phyloP scores from a whole-genome alignment of 495 filamentous ascomycete species.

The Xylaria scruposa region DNA sequence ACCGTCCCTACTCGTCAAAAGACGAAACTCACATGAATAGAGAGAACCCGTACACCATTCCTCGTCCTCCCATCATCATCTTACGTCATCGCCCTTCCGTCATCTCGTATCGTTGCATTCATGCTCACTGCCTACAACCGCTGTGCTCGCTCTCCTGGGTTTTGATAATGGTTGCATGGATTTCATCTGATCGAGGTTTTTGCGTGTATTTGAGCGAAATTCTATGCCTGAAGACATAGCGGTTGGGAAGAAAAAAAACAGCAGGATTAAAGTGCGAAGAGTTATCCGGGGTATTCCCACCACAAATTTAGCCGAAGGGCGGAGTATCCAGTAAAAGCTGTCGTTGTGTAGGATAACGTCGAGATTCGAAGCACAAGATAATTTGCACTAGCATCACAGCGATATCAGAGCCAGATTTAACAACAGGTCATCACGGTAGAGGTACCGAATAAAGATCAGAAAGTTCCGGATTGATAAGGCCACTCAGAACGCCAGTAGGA shows the following conservation, averaged over 20 bases:
- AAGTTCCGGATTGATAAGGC: constrained; percentile 9
- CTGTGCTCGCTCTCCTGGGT: background rate
- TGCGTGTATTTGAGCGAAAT: constrained; percentile 23
- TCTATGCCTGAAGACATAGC: constrained; percentile 20
- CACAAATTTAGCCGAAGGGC: constrained; percentile 24
- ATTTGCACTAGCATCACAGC: constrained; percentile 6
- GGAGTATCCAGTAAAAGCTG: constrained; percentile 32
- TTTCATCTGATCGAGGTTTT: constrained; percentile 11
- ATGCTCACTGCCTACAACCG: constrained; percentile 9
- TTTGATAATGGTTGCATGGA: constrained; percentile 3
- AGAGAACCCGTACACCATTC: constrained; percentile 15
- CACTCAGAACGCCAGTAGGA: constrained; percentile 23
- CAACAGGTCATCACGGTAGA: constrained; percentile 22
- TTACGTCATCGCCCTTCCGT: constrained; percentile 1
- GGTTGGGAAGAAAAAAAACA: background rate
- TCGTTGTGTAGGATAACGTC: constrained; percentile 19
- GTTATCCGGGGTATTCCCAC: constrained; percentile 30
- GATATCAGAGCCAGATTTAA: constrained; percentile 15
- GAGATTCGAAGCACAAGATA: constrained; percentile 19
- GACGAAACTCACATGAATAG: constrained; percentile 19
- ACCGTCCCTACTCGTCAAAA: background rate
- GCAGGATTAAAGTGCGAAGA: constrained; percentile 15
- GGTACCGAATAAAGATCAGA: constrained; percentile 21
- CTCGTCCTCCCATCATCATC: constrained; percentile 18
- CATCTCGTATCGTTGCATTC: constrained; percentile 9